Conservation (phyloP, 371 early-diverging fungal species). For the Saksenaea vasiformis region DNA sequence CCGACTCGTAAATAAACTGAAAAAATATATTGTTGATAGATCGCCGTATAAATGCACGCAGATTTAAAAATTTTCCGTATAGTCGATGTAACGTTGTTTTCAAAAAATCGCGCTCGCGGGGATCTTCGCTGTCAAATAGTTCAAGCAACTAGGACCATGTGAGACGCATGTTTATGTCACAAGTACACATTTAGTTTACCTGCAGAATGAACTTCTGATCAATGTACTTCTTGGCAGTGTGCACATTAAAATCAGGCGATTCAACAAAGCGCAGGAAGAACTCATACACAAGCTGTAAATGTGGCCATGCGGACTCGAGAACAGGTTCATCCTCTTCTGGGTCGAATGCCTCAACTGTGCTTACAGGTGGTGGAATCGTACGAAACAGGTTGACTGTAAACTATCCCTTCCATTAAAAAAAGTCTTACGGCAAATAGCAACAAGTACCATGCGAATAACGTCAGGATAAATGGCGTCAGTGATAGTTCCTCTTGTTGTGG, state of each 20-base stretch:
- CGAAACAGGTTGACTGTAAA: background rate
- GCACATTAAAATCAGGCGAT: conserved; percentile 94
- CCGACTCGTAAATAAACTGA: conserved; percentile 95
- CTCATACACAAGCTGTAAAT: conserved; percentile 95
- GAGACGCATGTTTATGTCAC: background rate
- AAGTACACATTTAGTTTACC: conserved; percentile 37
- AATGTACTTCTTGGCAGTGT: conserved; percentile 63
- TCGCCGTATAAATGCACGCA: conserved; percentile 92
- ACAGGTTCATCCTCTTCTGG: conserved; percentile 98
- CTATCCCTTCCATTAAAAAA: background rate
- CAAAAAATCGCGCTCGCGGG: conserved; percentile 95
- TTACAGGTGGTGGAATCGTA: background rate
- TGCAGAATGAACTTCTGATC: conserved; percentile 46
- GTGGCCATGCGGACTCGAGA: conserved; percentile 96
- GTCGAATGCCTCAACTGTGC: conserved; percentile 88
- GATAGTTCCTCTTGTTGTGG: conserved; percentile 80
- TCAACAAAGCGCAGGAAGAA: conserved; percentile 97
- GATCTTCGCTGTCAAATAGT: conserved; percentile 97
- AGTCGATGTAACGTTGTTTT: conserved; percentile 97
- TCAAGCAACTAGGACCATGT: conserved; percentile 71
- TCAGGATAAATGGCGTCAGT: conserved; percentile 87
- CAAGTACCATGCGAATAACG: conserved; percentile 85
- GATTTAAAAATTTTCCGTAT: conserved; percentile 95
- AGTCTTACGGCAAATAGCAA: background rate
- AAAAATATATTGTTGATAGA: conserved; percentile 97